Evolutionary conservation across 805 yeast species (phyloP).

Genomic region (Ogataea minuta): DNA sequence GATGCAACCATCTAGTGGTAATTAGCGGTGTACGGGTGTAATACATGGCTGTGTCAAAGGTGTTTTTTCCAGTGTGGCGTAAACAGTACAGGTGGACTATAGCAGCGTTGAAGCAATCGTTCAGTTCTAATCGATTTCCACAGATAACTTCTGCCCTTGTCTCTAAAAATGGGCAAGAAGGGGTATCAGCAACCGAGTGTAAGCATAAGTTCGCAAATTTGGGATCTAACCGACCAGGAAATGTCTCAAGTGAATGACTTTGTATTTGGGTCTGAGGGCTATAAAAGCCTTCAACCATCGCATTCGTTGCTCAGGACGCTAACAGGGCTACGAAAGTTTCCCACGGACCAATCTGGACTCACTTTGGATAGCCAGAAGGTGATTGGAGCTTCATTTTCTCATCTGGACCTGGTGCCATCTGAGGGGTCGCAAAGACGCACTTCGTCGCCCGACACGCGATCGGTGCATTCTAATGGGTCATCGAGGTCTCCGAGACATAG

Average conservation of each 20-base stretch:
- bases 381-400: conserved; percentile 57
- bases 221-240: conserved; percentile 18
- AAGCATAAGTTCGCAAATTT: conserved; percentile 12
- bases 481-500: conserved; percentile 12
- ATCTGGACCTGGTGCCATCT: conserved; percentile 40
- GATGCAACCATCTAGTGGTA: conserved; percentile 2
- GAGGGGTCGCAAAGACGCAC: conserved; percentile 15
- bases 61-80: conserved; percentile 12
- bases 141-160: not conserved
- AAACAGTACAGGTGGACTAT: conserved; percentile 5
- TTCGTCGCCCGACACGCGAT: conserved; percentile 21
- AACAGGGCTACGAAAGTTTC: conserved; percentile 19
- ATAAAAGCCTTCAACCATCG: conserved; percentile 19
- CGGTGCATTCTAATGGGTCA: conserved; percentile 16
- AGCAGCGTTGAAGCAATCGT: conserved; percentile 2
- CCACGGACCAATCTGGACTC: conserved; percentile 14
- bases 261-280: conserved; percentile 24
- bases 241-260: conserved; percentile 33
- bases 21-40: conserved; percentile 4
- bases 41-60: not conserved
- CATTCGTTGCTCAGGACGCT: conserved; percentile 29
- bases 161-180: conserved; percentile 27
- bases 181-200: conserved; percentile 36
- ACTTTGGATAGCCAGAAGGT: conserved; percentile 31
- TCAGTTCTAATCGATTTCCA: not conserved